Evolutionary conservation across 129 eudicot species (phyloP), one percentile per base, ranked within the genome.

Genomic region (Dittrichia graveolens): DNA sequence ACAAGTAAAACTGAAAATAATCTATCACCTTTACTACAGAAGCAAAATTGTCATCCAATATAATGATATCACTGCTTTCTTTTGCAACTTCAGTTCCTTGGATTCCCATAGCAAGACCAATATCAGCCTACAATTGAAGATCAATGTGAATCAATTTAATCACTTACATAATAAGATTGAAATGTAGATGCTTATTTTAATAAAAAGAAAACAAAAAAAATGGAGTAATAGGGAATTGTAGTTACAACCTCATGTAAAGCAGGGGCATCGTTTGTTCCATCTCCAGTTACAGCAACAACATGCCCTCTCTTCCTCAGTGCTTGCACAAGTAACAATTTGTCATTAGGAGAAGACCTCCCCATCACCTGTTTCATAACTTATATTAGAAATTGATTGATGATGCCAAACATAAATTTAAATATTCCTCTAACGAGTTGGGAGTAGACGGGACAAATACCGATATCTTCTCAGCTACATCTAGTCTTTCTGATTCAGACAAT

Each of bases 31-130:
- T 92, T 10, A 89, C 97, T 6, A 89, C 97, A 41, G 97, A 84
- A 61, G 96, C 84, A 79, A 92, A 92, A 71, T 92, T 83, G 61
- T 92, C 97, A 70, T 92, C 97, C 86, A 92, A 71, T 46, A 92
- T 92, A 61, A 92, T 92, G 78, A 92, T 92, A 58, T 92, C 97
- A 38, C 96, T 87, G 63, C 97, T 92, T 71, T 92, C 97, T 67
- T 92, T 92, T 5, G 97, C 97, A 52, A 92, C 97, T 81, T 92
- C 97, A 8, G 97, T 92, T 61, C 97, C 97, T 77, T 77, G 83
- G 54, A 92, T 92, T 24, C 97, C 97, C 97, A 92, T 92, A 13
- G 97, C 93, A 78, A 91, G 97, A 81, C 97, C 97, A 81, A 92
- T 88, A 80, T 92, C 97, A 76, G 97, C 97, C 97, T 92, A 78